These are phyloP conservation scores for Myrica gale DNA, from an alignment of 306 rosid genomes.

Conservation along the genomic window DNA sequence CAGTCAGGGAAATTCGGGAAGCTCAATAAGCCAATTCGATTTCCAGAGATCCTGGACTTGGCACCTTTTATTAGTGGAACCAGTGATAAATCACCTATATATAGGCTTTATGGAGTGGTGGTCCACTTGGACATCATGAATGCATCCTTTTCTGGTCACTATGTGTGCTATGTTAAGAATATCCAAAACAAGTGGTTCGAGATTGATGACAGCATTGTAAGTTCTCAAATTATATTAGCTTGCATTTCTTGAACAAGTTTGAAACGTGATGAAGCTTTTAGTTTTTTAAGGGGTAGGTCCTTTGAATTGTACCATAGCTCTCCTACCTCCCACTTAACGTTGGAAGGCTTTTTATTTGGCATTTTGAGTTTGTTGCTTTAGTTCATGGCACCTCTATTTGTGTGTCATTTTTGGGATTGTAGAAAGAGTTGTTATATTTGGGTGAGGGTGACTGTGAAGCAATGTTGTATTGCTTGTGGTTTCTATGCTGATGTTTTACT, in stretches of 20 bases:
- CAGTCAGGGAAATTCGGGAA: slow-evolving; percentile 98
- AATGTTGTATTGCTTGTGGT: not conserved
- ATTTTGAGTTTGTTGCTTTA: not conserved
- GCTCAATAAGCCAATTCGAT: slow-evolving; percentile 83
- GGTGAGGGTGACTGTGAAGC: slow-evolving; percentile 2
- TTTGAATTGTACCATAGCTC: not conserved
- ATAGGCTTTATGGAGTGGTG: slow-evolving; percentile 82
- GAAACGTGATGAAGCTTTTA: slow-evolving; percentile 4
- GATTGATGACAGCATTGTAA: slow-evolving; percentile 88
- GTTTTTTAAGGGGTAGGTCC: not conserved
- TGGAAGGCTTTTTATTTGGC: not conserved
- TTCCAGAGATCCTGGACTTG: slow-evolving; percentile 80
- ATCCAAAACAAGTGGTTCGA: slow-evolving; percentile 93
- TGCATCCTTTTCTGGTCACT: slow-evolving; percentile 94
- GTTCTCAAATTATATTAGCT: slow-evolving; percentile 29
- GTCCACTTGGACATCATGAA: slow-evolving; percentile 95
- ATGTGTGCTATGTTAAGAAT: slow-evolving; percentile 88
- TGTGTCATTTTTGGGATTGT: not conserved
- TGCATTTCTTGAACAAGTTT: slow-evolving; percentile 11
- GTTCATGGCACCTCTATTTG: not conserved
- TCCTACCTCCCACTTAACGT: too few species aligned
- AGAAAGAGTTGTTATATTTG: not conserved
- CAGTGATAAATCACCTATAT: slow-evolving; percentile 81
- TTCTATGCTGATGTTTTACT: not conserved
- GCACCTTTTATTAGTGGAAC: slow-evolving; percentile 90